Base-by-base conservation (phyloP, 1,139 yeast species). In the Candida sanyaensis region DNA sequence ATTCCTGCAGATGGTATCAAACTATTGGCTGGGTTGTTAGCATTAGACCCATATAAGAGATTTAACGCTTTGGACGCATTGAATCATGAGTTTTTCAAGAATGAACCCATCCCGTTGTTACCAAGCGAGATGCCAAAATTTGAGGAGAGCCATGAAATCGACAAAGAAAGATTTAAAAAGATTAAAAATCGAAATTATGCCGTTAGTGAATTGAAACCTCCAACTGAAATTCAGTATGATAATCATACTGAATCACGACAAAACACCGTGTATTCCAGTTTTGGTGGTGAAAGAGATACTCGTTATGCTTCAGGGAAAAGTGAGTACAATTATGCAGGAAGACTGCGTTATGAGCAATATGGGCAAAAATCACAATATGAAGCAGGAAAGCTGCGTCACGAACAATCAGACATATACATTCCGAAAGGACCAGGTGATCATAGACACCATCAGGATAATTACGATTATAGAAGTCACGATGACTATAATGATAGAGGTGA, bases 81-180 rank as follows among this genome's bases (percentile, higher is more conserved):
- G 48, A 69, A 78, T 7, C 93, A 90, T 56, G 71, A 67, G 2
- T 93, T 86, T 66, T 91, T 93, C 67, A 69, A 61, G 24, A 69
- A 69, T 3, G 82, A 76, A 0, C 97, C 97, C 0, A 56, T 75
- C 24, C 91, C 96, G 0, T 72, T 81, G 12, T 50, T 56, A 12
- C 80, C 83, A 0, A 59, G 66, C 11, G 80, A 80, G n/a, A 67
- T 88, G 42, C 93, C 96, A 0, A 68, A 67, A 41, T 88, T 86
- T 57, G 91, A 87, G 53, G 96, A 92, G 55, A 83, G 96, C 54
- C 98, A 93, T 63, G 98, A 93, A 64, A 81, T 90, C 37, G 96
- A 88, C 61, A 82, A 83, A 47, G 71, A 87, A 51, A 73, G 83
- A 55, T 84, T 78, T 58, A 82, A 81, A 56, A 56, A 60, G 39